These are phyloP conservation scores for Escovopsis sp. DNA, from an alignment of 2,329 filamentous ascomycete genomes.

Conservation along the genomic window DNA sequence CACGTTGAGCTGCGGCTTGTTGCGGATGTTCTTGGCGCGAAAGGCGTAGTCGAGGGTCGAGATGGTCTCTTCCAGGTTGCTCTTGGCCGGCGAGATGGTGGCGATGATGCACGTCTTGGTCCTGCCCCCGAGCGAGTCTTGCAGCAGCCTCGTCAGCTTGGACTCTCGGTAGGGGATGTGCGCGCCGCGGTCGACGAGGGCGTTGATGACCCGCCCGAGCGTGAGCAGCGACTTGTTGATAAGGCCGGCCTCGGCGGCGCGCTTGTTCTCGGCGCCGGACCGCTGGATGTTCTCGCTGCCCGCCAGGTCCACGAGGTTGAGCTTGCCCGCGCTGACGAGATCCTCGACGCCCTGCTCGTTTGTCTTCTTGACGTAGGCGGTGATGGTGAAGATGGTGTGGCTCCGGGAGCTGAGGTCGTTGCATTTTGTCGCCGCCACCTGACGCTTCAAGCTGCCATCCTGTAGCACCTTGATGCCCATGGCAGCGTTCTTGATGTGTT, in stretches of 20 bases:
- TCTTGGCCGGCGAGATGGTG: conserved; percentile 85
- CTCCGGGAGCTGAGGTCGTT: conserved; percentile 95
- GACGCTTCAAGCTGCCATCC: conserved; percentile 78
- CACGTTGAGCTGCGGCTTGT: conserved; percentile 91
- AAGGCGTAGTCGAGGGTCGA: conserved; percentile 97
- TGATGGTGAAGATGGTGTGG: conserved; percentile 95
- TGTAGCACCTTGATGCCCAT: conserved; percentile 83
- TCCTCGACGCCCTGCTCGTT: conserved; percentile 77
- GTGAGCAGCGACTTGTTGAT: conserved; percentile 98
- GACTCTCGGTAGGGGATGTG: conserved; percentile 92
- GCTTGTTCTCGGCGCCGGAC: conserved; percentile 94
- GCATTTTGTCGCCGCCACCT: conserved; percentile 99
- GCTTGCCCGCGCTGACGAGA: conserved; percentile 76
- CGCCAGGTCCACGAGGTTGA: conserved; percentile 91
- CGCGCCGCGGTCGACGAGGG: conserved; percentile 72
- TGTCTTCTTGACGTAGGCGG: conserved; percentile 71
- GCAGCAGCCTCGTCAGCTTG: conserved; percentile 82
- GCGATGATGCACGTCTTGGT: conserved; percentile 99
- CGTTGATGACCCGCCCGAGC: conserved; percentile 91
- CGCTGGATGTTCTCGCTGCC: conserved; percentile 96
- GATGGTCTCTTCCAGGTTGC: conserved; percentile 93
- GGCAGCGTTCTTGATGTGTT: conserved; percentile 70
- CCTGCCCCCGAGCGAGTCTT: conserved; percentile 88
- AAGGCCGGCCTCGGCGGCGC: conserved; percentile 83
- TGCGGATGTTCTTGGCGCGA: conserved; percentile 93